Base-by-base conservation (phyloP, 2,329 filamentous ascomycete genomes). In the Capronia americana region DNA sequence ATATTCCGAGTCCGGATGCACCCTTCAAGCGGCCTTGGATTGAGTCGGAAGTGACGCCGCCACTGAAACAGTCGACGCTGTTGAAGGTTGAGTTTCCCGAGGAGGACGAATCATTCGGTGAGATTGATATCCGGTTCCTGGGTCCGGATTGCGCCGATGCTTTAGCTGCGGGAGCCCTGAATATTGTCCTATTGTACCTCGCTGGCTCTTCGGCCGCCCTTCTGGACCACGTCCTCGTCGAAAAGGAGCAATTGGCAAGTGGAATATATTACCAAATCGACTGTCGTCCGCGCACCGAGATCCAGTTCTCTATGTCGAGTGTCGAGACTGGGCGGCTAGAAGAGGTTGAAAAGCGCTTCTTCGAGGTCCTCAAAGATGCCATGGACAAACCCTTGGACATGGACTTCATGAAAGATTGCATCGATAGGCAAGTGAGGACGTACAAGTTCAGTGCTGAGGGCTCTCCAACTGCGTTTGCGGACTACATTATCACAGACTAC, bases 191-290 rank as follows among this genome's bases (percentile, higher is more conserved):
- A 46, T 88, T 90, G 1, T 99, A 98, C 74, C 87, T 99, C 20
- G 92, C 92, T 69, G 95, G 93, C 5, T 98, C 95, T 0, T 96
- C 96, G 0, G 92, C 96, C 2, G 94, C 94, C 0, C 84, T 99
- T 1, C 82, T 99, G 5, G 94, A 98, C 75, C 98, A 98, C 72
- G 86, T 89, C 20, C 85, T 99, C 67, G 95, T 99, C 1, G 95
- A 99, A 76, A 92, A 90, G 73, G 94, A 98, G 78, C 91, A 96
- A 72, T 86, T 98, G 54, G 92, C 93, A 3, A 97, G 93, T 78
- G 92, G 90, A 6, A 88, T 98, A 11, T 88, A 89, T 57, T 93
- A 91, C 77, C 90, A 87, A 77, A 90, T 88, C 73, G 93, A 97
- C 70, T 86, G 88, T 28, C 87, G 93, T 57, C 92, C 93, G 2